Evolutionary conservation across 169 alveolate species (phyloP), one percentile per base, ranked within the genome.

Genomic region (Cyclospora cayetanensis): DNA sequence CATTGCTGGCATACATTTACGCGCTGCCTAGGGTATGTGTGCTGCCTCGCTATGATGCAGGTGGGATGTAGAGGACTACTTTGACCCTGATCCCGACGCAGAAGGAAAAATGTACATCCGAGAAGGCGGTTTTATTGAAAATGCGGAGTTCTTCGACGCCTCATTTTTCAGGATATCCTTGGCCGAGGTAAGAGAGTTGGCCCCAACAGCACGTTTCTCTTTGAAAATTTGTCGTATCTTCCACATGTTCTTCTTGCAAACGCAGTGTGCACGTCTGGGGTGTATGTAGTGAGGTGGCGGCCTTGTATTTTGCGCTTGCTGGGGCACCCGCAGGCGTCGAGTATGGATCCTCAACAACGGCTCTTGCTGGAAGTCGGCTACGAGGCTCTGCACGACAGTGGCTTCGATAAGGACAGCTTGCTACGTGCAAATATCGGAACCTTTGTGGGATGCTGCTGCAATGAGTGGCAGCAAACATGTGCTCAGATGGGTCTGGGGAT

Each of bases 341-440:
- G 96, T 20, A 96, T 96, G 97, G 97, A 96, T 70, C 97, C 97
- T 0, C 97, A 95, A 77, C 97, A 96, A 91, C 90, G 97, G 42
- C 92, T 95, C 42, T 80, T 96, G 37, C 92, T 96, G 76, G 97
- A 96, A 89, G 92, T 90, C 22, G 83, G 96, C 37, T 93, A 87
- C 80, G 96, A 85, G 55, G 95, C 97, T 42, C 84, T 96, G 82
- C 90, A 70, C 72, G 91, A 92, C 82, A 92, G 95, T 15, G 97
- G 97, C 27, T 92, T 29, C 52, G 68, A 93, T 12, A 83, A 66
- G 79, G 95, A 93, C 3, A 31, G 41, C 4, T 80, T 95, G 60
- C 92, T 84, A 89, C 91, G 95, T 29, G 65, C 84, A 50, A 65
- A 55, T 29, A 91, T 91, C 25, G 96, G 97, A 22, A 96, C 95